Evolutionary conservation across 768 basidiomycete genomes (phyloP), one percentile per base, ranked within the genome.

Genomic region (Crepidotus variabilis): DNA sequence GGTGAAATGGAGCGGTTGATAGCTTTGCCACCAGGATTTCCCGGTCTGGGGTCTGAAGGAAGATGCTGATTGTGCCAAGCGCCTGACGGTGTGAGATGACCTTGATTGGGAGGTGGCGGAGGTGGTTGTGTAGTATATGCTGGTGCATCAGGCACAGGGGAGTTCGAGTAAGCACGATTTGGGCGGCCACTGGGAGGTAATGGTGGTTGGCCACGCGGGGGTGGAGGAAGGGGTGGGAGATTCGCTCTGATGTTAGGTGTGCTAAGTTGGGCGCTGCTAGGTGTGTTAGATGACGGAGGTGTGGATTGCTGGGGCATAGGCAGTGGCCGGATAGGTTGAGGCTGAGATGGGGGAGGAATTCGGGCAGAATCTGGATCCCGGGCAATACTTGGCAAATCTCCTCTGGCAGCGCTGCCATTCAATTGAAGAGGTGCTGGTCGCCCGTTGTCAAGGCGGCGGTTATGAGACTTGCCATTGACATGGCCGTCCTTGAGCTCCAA

Each of bases 371-470:
- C 88, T 16, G 81, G 78, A 59, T 90, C 86, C 50, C 86, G 81
- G 43, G 89, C 80, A 55, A 93, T 75, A 18, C 83, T 84, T 6
- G 92, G 92, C 1, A 94, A 82, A 65, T 88, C 86, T 14, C 76
- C 72, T 39, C 85, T 75, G 2, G 75, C 74, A 10, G 77, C 67
- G 57, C 78, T 78, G 0, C 78, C 77, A 16, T 82, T 78, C 9
- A 96, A 77, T 61, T 88, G 84, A n/a, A 96, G 74, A 0, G 94
- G 93, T 0, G 93, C 88, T 3, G 93, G 94, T 57, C 93, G 75
- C 39, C 77, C 80, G 51, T 74, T 81, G 61, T 88, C 83, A 23
- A 84, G 75, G 21, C 84, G 77, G 59, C 83, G 77, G 28, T 71
- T 69, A 14, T 67, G 7, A 34, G 43, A 32, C 47, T 23, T 59